phyloP scores from a whole-genome alignment of 306 rosid genomes.

The Vicia villosa region DNA sequence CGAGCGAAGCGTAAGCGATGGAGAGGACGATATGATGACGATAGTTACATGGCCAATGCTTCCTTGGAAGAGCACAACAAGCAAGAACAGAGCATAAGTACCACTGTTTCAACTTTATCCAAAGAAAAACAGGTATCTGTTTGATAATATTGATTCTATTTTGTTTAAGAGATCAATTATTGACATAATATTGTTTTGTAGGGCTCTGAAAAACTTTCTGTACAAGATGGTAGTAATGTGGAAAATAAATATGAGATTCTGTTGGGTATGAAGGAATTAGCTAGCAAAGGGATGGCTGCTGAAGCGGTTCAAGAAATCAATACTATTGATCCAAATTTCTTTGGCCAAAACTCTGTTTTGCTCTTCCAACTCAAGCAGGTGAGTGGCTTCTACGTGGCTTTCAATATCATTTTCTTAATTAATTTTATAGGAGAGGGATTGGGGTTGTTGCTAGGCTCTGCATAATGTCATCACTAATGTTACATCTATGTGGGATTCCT shows the following conservation, averaged over 20 bases:
- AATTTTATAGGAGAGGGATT: neutral
- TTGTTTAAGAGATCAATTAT: conserved; percentile 25
- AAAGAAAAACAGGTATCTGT: conserved; percentile 74
- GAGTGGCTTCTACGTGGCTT: conserved; percentile 34
- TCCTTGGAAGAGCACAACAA: conserved; percentile 55
- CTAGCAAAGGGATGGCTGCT: conserved; percentile 88
- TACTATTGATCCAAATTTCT: conserved; percentile 73
- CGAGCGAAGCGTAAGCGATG: conserved; percentile 93
- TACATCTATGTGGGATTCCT: conserved; percentile 33
- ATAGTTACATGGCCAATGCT: conserved; percentile 43
- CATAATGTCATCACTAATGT: conserved; percentile 13
- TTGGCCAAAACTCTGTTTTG: conserved; percentile 70
- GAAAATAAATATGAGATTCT: conserved; percentile 81
- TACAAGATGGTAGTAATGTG: conserved; percentile 46
- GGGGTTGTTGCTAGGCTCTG: neutral
- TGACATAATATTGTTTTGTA: conserved; percentile 44
- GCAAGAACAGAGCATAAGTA: conserved; percentile 57
- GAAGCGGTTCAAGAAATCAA: conserved; percentile 88
- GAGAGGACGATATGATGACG: conserved; percentile 88
- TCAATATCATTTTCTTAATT: neutral
- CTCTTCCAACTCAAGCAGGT: conserved; percentile 97
- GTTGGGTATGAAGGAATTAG: conserved; percentile 86
- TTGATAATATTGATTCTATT: conserved; percentile 21
- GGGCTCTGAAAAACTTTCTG: conserved; percentile 63
- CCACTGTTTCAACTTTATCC: conserved; percentile 44